These are phyloP conservation scores for Wickerhamomyces xylosicus DNA, from an alignment of 805 yeast genomes.

Conservation along the genomic window DNA sequence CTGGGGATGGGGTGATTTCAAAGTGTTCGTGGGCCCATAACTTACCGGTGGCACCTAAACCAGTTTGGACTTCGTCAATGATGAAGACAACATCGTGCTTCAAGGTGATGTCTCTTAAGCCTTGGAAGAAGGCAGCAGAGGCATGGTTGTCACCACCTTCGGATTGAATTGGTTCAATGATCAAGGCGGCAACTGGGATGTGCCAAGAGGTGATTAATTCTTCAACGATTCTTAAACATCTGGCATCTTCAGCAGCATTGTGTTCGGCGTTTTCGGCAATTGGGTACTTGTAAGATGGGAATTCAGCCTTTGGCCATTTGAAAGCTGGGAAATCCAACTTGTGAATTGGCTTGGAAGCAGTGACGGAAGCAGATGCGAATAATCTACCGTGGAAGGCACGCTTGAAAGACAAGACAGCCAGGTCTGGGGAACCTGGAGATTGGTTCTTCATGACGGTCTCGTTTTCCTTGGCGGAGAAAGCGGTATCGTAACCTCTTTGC, in stretches of 20 bases:
- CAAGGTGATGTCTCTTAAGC: conserved; percentile 64
- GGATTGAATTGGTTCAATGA: conserved; percentile 86
- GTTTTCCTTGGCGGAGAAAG: conserved; percentile 61
- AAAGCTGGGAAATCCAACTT: conserved; percentile 88
- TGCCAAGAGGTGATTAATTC: conserved; percentile 56
- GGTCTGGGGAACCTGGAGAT: conserved; percentile 83
- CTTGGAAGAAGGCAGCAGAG: conserved; percentile 68
- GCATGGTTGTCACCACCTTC: conserved; percentile 93
- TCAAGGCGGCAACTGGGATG: conserved; percentile 76
- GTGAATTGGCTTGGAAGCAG: conserved; percentile 92
- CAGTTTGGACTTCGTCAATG: conserved; percentile 85
- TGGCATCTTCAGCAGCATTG: conserved; percentile 69
- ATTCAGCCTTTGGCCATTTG: conserved; percentile 95
- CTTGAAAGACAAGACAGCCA: conserved; percentile 79
- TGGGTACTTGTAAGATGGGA: conserved; percentile 80
- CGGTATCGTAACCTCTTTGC: conserved; percentile 52
- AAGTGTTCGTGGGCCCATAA: conserved; percentile 89
- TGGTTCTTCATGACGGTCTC: conserved; percentile 66
- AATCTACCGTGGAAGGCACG: conserved; percentile 92
- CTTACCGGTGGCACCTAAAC: conserved; percentile 79
- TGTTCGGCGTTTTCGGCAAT: conserved; percentile 51
- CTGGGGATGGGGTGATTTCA: conserved; percentile 66
- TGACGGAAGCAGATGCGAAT: conserved; percentile 83
- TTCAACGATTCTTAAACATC: conserved; percentile 74
- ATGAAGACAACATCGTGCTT: conserved; percentile 63